phyloP scores from a whole-genome alignment of 192 early-diverging fungal species.

The Umbelopsis ramanniana region DNA sequence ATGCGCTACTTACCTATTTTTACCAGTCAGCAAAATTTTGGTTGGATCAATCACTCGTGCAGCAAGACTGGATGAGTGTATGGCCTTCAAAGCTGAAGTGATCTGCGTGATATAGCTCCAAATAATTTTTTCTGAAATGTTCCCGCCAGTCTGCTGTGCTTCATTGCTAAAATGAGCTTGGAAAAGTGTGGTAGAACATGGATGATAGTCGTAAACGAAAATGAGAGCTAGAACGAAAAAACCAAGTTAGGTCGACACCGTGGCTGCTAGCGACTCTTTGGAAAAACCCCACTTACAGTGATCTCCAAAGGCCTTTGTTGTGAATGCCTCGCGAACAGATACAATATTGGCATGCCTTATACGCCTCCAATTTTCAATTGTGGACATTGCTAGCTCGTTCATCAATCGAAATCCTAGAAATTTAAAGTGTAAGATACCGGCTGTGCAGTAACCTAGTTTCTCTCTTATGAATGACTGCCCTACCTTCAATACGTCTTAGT shows the following conservation, averaged over 20 bases:
- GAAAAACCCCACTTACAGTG: constrained; percentile 58
- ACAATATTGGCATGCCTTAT: constrained; percentile 86
- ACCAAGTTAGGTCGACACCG: too few relatives aligned
- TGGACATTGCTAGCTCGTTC: constrained; percentile 81
- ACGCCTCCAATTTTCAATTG: constrained; percentile 84
- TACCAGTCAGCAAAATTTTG: constrained; percentile 85
- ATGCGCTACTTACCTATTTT: constrained; percentile 68
- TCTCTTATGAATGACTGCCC: too few relatives aligned
- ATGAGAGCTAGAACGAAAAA: constrained; percentile 71
- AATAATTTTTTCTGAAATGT: constrained; percentile 69
- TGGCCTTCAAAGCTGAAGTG: constrained; percentile 73
- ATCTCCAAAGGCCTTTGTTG: constrained; percentile 95
- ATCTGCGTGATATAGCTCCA: constrained; percentile 88
- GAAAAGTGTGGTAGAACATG: constrained; percentile 73
- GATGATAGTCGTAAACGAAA: constrained; percentile 95
- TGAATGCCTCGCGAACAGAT: constrained; percentile 91
- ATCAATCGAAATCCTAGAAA: constrained; percentile 64
- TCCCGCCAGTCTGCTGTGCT: constrained; percentile 48
- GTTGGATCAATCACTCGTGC: constrained; percentile 77
- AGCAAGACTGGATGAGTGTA: constrained; percentile 85
- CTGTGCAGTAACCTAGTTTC: neutral
- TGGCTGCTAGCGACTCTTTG: too few relatives aligned
- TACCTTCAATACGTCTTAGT: constrained; percentile 83
- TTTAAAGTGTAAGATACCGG: neutral
- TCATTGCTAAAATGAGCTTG: constrained; percentile 68